A percentile compares a stretch with the other conserved stretches of the same genome.
Evolutionary conservation across 1,284 basidiomycete genomes (phyloP).

Genomic region (Leccinum discolor): DNA sequence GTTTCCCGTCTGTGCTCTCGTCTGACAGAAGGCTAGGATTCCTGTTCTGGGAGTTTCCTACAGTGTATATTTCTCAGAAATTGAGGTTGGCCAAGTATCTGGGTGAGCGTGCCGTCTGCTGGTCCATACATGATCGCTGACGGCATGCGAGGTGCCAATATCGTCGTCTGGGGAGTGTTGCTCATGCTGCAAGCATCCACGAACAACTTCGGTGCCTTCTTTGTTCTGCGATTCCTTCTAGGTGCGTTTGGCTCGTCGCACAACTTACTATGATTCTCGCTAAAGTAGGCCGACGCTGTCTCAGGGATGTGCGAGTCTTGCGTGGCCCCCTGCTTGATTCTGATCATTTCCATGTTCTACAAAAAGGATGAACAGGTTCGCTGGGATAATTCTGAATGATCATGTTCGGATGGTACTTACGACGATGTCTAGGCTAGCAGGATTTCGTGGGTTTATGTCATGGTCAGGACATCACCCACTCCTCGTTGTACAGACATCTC

Average conservation of each 20-base stretch:
- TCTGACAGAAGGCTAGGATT: conserved; percentile 42
- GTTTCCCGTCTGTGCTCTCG: not conserved
- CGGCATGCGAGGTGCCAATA: too few relatives aligned
- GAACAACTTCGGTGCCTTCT: conserved; percentile 60
- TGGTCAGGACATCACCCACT: conserved; percentile 39
- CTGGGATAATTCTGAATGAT: not conserved
- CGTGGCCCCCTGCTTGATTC: conserved; percentile 62
- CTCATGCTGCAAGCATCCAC: conserved; percentile 63
- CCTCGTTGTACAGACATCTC: not conserved
- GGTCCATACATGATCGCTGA: too few relatives aligned
- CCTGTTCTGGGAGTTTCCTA: conserved; percentile 66
- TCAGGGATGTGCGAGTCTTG: conserved; percentile 68
- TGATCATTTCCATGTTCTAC: conserved; percentile 71
- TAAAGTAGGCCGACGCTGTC: not conserved
- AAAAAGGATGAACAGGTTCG: conserved; percentile 66
- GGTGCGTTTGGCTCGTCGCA: conserved; percentile 34
- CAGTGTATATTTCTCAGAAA: conserved; percentile 65
- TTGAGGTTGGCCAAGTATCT: conserved; percentile 39
- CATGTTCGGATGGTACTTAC: not conserved
- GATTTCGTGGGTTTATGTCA: conserved; percentile 70
- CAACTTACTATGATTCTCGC: not conserved
- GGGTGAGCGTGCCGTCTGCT: conserved; percentile 35
- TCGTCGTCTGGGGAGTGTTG: too few relatives aligned
- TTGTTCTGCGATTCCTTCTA: conserved; percentile 60
- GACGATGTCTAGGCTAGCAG: conserved; percentile 43